Evolutionary conservation across 2,329 filamentous ascomycete genomes (phyloP).

Genomic region (Plenodomus tracheiphilus): DNA sequence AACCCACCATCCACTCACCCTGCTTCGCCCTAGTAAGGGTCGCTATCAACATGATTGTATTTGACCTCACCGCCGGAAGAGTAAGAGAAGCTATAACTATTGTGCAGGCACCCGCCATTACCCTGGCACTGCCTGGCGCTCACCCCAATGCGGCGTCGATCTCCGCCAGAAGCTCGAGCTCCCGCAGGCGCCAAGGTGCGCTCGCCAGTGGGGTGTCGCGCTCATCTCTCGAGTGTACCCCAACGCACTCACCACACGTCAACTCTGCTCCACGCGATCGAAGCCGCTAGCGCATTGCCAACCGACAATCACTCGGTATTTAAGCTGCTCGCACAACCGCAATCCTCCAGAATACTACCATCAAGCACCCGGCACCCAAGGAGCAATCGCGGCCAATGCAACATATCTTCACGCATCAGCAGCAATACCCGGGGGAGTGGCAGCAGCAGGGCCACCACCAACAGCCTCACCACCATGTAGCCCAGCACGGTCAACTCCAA

Average conservation of each 20-base stretch:
- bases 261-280: constrained; percentile 14
- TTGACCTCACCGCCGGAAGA: background rate
- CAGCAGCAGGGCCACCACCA: constrained; percentile 56
- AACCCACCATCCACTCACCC: too few species aligned
- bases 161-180: constrained; percentile 27
- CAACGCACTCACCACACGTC: constrained; percentile 19
- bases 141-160: constrained; percentile 19
- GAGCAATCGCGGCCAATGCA: constrained; percentile 50
- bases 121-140: constrained; percentile 12
- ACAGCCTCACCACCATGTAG: constrained; percentile 46
- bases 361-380: constrained; percentile 11
- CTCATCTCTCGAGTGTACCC: constrained; percentile 30
- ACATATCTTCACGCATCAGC: constrained; percentile 66
- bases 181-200: constrained; percentile 27
- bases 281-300: constrained; percentile 13
- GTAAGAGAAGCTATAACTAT: background rate
- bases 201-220: constrained; percentile 29
- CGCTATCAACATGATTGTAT: background rate
- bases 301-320: constrained; percentile 9
- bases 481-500: constrained; percentile 45
- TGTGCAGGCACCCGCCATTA: background rate
- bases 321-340: background rate
- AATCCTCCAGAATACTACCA: background rate
- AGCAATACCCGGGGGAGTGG: constrained; percentile 59
- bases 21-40: too few species aligned